These are phyloP conservation scores for Pythium rhizo-oryzae DNA, from an alignment of 352 stramenopile genomes.

Conservation along the genomic window DNA sequence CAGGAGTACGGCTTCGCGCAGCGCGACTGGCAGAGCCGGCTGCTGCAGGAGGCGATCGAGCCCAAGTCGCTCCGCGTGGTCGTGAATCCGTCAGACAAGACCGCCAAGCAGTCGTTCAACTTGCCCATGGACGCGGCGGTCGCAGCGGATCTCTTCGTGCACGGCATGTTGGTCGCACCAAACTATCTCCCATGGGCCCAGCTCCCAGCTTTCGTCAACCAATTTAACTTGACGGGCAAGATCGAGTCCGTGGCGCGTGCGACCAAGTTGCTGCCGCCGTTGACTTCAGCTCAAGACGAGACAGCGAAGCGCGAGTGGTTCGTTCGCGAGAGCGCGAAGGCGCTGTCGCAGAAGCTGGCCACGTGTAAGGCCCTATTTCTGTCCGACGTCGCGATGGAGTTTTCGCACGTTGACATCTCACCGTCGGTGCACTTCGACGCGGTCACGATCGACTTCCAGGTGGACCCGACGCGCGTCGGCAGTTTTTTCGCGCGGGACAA, in stretches of 20 bases:
- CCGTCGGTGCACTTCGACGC: constrained; percentile 7
- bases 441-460: constrained; percentile 8
- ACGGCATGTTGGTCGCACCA: background rate
- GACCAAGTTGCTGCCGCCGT: background rate
- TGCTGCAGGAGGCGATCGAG: background rate
- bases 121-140: constrained; percentile 23
- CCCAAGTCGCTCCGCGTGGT: constrained; percentile 1
- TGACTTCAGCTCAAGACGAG: background rate
- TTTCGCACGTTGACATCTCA: constrained; percentile 5
- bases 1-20: constrained; percentile 4
- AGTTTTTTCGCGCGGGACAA: background rate
- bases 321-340: background rate
- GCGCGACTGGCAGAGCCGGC: constrained; percentile 5
- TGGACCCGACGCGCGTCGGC: constrained; percentile 5
- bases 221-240: too few relatives aligned
- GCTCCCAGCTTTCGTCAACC: background rate
- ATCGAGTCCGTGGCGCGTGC: background rate
- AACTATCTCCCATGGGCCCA: background rate
- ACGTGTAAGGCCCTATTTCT: background rate
- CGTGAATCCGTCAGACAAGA: constrained; percentile 1
- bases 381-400: background rate
- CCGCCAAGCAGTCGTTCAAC: background rate
- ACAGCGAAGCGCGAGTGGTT: constrained; percentile 6
- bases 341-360: background rate
- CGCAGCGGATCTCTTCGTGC: constrained; percentile 14